Evolutionary conservation across 2,329 filamentous ascomycete genomes (phyloP).

Genomic region (Aureobasidium sp.): DNA sequence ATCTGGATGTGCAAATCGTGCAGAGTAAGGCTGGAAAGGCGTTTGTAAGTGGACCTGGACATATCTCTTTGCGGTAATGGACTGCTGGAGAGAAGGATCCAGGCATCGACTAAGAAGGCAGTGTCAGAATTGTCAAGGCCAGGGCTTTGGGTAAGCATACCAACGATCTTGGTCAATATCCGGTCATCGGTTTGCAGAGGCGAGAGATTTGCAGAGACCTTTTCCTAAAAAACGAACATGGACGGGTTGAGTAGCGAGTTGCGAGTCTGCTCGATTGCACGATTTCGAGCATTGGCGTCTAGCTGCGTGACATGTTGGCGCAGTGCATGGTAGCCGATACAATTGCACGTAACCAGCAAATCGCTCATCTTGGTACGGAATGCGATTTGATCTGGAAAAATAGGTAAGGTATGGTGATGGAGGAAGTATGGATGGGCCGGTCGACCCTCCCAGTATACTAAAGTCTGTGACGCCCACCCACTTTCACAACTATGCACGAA

Average conservation of each 20-base stretch:
- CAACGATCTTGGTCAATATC: background rate
- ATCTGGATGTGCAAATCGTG: background rate
- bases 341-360: background rate
- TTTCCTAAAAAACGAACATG: background rate
- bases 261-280: background rate
- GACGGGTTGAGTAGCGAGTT: background rate
- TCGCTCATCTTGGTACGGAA: no score
- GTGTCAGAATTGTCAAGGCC: background rate
- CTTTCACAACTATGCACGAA: no score
- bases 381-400: background rate
- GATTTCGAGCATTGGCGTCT: background rate
- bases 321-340: background rate
- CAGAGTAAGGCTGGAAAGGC: background rate
- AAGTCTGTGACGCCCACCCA: no score
- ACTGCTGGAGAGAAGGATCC: background rate
- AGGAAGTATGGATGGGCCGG: background rate
- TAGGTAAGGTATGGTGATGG: background rate
- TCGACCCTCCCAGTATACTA: background rate
- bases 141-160: background rate
- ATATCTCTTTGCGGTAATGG: background rate
- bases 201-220: background rate
- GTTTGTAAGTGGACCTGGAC: background rate
- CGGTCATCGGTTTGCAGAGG: background rate
- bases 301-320: background rate
- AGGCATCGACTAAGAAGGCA: background rate